These are phyloP conservation scores for Didymella pinodella DNA, from an alignment of 2,329 filamentous ascomycete genomes.

Conservation along the genomic window DNA sequence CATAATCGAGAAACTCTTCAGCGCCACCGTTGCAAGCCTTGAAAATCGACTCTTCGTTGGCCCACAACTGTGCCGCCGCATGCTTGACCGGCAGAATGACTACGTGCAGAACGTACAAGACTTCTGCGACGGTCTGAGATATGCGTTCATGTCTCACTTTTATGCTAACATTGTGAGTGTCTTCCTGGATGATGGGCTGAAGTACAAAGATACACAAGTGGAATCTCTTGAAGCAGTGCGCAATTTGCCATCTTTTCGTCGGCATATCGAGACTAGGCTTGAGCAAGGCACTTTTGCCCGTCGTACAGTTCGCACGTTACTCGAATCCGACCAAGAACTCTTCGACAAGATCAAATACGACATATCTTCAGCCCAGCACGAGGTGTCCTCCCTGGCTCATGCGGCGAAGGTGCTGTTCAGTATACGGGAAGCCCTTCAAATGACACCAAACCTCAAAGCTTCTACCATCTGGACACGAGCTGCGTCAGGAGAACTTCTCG, in stretches of 20 bases:
- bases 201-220: constrained; percentile 56
- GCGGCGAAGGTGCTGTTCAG: constrained; percentile 46
- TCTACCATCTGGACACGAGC: constrained; percentile 68
- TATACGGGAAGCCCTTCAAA: constrained; percentile 51
- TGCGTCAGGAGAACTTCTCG: constrained; percentile 63
- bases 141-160: constrained; percentile 86
- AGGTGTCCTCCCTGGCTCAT: constrained; percentile 53
- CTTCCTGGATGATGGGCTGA: constrained; percentile 58
- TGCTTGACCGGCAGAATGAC: constrained; percentile 77
- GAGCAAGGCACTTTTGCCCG: constrained; percentile 31
- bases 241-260: constrained; percentile 70
- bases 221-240: constrained; percentile 74
- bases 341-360: constrained; percentile 40
- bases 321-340: constrained; percentile 68
- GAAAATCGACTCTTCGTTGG: constrained; percentile 69
- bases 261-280: constrained; percentile 51
- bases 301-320: constrained; percentile 60
- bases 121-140: constrained; percentile 75
- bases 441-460: constrained; percentile 46
- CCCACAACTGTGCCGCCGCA: constrained; percentile 65
- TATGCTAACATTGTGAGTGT: constrained; percentile 79
- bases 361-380: constrained; percentile 46
- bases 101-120: constrained; percentile 78
- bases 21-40: constrained; percentile 66
- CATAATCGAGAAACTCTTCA: constrained; percentile 76